Base-by-base conservation (phyloP, 306 rosid species). In the Rubus parviflorus region DNA sequence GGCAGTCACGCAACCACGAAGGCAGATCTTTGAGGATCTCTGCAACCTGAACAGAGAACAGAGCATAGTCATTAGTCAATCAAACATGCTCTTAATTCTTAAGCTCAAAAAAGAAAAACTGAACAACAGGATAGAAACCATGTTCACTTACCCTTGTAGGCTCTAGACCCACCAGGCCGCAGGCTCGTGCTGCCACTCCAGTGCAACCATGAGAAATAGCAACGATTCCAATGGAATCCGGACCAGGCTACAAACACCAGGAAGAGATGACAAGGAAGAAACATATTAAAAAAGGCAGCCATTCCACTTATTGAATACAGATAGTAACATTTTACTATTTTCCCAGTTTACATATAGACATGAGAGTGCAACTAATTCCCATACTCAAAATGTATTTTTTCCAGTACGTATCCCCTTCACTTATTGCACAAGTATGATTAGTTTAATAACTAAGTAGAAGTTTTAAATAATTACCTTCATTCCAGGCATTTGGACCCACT, bases 401-500 rank as follows among this genome's bases (percentile, higher is more conserved):
- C 19, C 19, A 23, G 3, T 14, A 23, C 6, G 25, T 53, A 67
- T 58, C 52, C 42, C 35, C 5, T 40, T 8, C 25, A 3, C 38
- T 62, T 61, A 74, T 15, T 47, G 45, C 16, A 72, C 15, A 73
- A 77, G 30, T 64, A 67, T 37, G 64, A 62, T 46, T 46, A 30
- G 20, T 54, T 52, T 67, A 48, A 6, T 22, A 48, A 20, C 40
- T 19, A 67, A 23, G 54, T 41, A 22, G 38, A 46, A 64, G 64
- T 20, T 1, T 3, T 22, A 43, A 23, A 37, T 65, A 53, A 74
- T 40, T 76, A 94, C 98, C 98, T 94, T 94, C 98, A 94, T 94
- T 94, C 98, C 98, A 94, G 98, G 98, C 97, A 94, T 94, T 90
- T 94, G 98, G 97, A 94, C 98, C 98, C 98, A 94, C 98, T 94